Percentiles rank a stretch among this genome's conserved stretches.
phyloP scores from a whole-genome alignment of 305 asterid species.

The Plantago lanceolata region DNA sequence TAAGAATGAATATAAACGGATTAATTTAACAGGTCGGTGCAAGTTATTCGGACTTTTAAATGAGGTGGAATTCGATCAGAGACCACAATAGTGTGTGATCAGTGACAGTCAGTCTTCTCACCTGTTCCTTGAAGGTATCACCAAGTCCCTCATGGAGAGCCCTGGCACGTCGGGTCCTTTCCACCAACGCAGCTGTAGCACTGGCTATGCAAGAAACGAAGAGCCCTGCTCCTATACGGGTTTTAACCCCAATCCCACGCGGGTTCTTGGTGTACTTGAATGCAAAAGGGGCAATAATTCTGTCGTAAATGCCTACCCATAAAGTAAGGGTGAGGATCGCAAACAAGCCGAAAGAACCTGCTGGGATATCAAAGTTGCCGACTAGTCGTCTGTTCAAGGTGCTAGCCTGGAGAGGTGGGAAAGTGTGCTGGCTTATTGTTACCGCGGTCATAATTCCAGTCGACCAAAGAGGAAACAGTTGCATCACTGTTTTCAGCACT shows the following conservation, averaged over 20 bases:
- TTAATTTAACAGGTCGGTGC: neutral
- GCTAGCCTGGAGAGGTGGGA: slow-evolving; percentile 55
- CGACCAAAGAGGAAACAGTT: slow-evolving; percentile 69
- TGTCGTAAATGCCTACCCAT: slow-evolving; percentile 58
- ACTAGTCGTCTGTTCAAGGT: slow-evolving; percentile 44
- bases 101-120: slow-evolving; percentile 1
- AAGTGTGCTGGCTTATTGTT: slow-evolving; percentile 49
- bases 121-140: slow-evolving; percentile 29
- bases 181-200: slow-evolving; percentile 49
- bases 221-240: slow-evolving; percentile 60
- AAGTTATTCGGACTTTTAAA: no score
- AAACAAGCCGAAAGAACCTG: slow-evolving; percentile 46
- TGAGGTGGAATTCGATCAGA: neutral
- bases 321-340: slow-evolving; percentile 40
- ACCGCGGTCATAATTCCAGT: slow-evolving; percentile 53
- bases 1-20: no score
- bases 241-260: slow-evolving; percentile 43
- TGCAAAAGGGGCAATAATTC: slow-evolving; percentile 45
- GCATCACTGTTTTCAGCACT: slow-evolving; percentile 51
- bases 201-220: slow-evolving; percentile 50
- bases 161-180: slow-evolving; percentile 38
- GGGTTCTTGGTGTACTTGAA: slow-evolving; percentile 44
- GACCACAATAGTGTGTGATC: neutral
- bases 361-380: slow-evolving; percentile 51
- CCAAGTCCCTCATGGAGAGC: slow-evolving; percentile 46